Conservation (phyloP, 139 green algal genomes). For the Zygnema circumcarinatum region DNA sequence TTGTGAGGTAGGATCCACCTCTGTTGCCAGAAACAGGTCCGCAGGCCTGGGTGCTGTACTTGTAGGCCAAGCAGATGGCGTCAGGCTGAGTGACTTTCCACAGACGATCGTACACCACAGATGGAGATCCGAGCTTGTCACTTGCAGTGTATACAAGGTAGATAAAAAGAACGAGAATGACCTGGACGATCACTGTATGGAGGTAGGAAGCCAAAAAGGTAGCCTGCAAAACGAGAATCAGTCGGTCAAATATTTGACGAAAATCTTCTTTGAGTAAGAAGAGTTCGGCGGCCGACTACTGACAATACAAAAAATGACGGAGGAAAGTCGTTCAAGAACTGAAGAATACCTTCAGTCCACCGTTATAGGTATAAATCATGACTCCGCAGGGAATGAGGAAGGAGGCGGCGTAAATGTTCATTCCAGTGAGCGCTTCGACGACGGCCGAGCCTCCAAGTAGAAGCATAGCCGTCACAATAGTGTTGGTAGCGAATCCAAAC, state of each 20-base stretch:
- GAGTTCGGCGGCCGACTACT: too few species aligned
- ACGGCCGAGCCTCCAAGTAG: conserved; percentile 83
- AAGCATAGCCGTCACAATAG: conserved; percentile 88
- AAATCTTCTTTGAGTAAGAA: too few species aligned
- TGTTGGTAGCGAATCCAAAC: conserved; percentile 86
- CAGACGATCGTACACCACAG: conserved; percentile 79
- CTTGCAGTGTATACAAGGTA: conserved; percentile 80
- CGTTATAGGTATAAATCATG: conserved; percentile 73
- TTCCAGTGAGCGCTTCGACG: conserved; percentile 84
- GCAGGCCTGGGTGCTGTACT: conserved; percentile 51
- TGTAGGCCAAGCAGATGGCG: conserved; percentile 51
- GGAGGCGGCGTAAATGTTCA: conserved; percentile 64
- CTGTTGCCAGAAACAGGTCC: conserved; percentile 80
- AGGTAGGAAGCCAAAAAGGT: conserved; percentile 88
- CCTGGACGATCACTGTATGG: conserved; percentile 84
- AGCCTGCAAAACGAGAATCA: too few species aligned
- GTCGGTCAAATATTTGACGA: too few species aligned
- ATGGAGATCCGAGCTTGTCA: conserved; percentile 68
- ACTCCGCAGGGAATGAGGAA: conserved; percentile 73
- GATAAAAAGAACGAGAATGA: conserved; percentile 84
- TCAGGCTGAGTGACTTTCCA: conserved; percentile 6
- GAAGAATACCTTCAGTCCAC: conserved; percentile 34
- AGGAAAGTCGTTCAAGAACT: too few species aligned
- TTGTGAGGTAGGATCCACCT: conserved; percentile 87
- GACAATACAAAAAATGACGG: too few species aligned